Percentiles rank a stretch among this genome's conserved stretches.
phyloP scores from a whole-genome alignment of 805 yeast genomes.

The Kazachstania bromeliacearum region DNA sequence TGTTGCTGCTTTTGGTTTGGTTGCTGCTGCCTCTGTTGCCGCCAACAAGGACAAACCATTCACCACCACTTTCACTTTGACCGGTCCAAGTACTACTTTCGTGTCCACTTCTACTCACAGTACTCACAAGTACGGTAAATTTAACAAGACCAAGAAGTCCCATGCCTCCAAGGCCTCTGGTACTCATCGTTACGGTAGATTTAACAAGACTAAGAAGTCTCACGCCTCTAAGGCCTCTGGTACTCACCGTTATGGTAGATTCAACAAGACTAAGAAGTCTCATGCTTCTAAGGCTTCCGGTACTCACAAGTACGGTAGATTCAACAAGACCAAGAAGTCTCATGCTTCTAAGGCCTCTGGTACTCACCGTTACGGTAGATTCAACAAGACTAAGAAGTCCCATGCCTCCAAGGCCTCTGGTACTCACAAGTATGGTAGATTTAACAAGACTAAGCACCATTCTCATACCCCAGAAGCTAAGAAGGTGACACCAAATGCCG shows the following conservation, averaged over 20 bases:
- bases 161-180: constrained; percentile 32
- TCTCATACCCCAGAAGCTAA: constrained; percentile 18
- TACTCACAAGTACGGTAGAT: constrained; percentile 48
- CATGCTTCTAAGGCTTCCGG: constrained; percentile 32
- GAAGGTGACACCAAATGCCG: constrained; percentile 11
- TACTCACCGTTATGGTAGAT: constrained; percentile 50
- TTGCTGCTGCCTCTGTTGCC: constrained; percentile 28
- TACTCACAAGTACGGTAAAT: constrained; percentile 47
- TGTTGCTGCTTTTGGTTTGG: constrained; percentile 34
- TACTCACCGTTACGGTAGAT: constrained; percentile 50
- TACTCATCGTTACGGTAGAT: constrained; percentile 50
- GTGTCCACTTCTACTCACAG: constrained; percentile 27
- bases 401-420: constrained; percentile 32
- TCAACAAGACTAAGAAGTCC: constrained; percentile 35
- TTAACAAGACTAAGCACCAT: constrained; percentile 32
- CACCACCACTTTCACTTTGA: constrained; percentile 13
- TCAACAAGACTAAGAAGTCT: constrained; percentile 33
- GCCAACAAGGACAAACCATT: constrained; percentile 16
- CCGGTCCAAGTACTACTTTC: constrained; percentile 20
- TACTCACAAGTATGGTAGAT: constrained; percentile 50
- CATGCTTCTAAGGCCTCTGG: constrained; percentile 32
- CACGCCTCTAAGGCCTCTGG: constrained; percentile 32
- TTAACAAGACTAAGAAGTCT: constrained; percentile 34
- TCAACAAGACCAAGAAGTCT: constrained; percentile 33
- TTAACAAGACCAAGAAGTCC: constrained; percentile 33